A percentile compares a stretch with the other conserved stretches of the same genome.
phyloP scores from a whole-genome alignment of 495 filamentous ascomycete species.

The Penicillium bialowiezense region DNA sequence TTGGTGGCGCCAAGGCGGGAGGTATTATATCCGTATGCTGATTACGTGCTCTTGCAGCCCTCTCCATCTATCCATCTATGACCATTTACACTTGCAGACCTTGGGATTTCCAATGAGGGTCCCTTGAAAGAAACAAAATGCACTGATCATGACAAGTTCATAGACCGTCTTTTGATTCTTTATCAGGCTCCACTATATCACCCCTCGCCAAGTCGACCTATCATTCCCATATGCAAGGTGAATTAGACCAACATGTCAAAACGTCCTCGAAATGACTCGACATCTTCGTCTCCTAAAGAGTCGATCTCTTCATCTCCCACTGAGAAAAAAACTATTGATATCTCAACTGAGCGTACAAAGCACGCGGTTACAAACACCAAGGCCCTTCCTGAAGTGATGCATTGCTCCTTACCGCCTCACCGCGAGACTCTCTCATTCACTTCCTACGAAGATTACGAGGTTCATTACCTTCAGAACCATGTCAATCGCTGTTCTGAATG shows the following conservation, averaged over 20 bases:
- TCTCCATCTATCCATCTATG: background rate
- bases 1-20: conserved; percentile 12
- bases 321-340: conserved; percentile 15
- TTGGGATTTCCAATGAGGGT: background rate
- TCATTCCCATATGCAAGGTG: conserved; percentile 15
- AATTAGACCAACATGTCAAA: conserved; percentile 50
- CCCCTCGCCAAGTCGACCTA: conserved; percentile 22
- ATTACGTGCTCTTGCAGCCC: background rate
- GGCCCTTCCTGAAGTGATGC: conserved; percentile 50
- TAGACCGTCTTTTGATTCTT: background rate
- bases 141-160: background rate
- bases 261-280: conserved; percentile 54
- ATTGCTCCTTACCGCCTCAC: conserved; percentile 79
- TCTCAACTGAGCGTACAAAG: conserved; percentile 22
- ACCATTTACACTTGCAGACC: too few species aligned
- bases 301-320: conserved; percentile 24
- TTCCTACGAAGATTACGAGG: conserved; percentile 79
- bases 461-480: conserved; percentile 79
- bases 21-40: conserved; percentile 2
- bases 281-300: conserved; percentile 20
- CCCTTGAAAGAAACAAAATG: background rate
- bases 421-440: conserved; percentile 62
- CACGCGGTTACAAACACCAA: conserved; percentile 17
- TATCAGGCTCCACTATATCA: background rate
- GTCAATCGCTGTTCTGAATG: conserved; percentile 83